A percentile compares a stretch with the other conserved stretches of the same genome.
phyloP scores from a whole-genome alignment of 805 yeast genomes.

The Candida alai region DNA sequence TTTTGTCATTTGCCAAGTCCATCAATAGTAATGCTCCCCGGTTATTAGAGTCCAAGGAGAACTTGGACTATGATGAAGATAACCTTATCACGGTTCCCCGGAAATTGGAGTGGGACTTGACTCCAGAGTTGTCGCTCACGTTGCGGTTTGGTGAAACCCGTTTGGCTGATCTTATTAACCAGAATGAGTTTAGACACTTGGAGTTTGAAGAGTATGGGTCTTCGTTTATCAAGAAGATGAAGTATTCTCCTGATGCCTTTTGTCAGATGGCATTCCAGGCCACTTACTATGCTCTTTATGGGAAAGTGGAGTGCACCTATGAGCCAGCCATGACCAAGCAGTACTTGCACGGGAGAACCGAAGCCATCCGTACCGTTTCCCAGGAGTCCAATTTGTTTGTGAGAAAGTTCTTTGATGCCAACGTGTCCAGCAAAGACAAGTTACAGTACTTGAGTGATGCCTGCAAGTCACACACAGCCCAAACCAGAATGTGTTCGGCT shows the following conservation, averaged over 20 bases:
- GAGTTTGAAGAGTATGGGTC: conserved; percentile 75
- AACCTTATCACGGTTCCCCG: conserved; percentile 64
- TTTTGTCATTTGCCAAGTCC: conserved; percentile 77
- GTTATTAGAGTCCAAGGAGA: conserved; percentile 43
- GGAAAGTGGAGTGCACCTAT: conserved; percentile 88
- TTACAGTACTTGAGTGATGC: conserved; percentile 60
- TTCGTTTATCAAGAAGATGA: conserved; percentile 74
- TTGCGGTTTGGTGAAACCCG: conserved; percentile 89
- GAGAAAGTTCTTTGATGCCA: conserved; percentile 73
- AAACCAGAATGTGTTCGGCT: conserved; percentile 62
- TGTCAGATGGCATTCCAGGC: conserved; percentile 93
- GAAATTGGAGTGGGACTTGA: conserved; percentile 83
- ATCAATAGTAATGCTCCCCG: conserved; percentile 76
- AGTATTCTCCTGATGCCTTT: conserved; percentile 91
- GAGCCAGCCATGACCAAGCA: conserved; percentile 96
- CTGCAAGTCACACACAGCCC: conserved; percentile 62
- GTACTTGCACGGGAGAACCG: conserved; percentile 88
- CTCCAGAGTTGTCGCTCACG: conserved; percentile 70
- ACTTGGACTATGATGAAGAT: conserved; percentile 32
- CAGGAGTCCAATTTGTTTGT: conserved; percentile 78
- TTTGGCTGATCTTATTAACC: conserved; percentile 80
- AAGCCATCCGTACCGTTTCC: conserved; percentile 83
- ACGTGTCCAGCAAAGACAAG: conserved; percentile 55
- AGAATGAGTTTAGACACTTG: conserved; percentile 79
- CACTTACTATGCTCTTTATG: conserved; percentile 86